These are phyloP conservation scores for Diddensiella caesifluorescens DNA, from an alignment of 805 yeast genomes.

Conservation along the genomic window DNA sequence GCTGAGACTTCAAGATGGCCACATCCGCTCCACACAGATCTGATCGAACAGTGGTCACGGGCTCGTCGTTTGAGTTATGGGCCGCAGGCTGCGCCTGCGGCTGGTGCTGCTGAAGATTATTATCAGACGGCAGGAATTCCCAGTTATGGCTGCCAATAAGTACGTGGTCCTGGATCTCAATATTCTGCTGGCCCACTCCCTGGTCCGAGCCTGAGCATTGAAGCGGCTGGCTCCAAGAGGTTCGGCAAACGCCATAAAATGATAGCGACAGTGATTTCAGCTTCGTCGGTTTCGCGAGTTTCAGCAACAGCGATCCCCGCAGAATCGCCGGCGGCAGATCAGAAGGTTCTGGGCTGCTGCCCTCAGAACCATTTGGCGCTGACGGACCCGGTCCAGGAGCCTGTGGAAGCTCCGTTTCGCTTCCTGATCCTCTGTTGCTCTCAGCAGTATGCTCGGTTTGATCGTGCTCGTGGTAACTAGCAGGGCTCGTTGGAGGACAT, in stretches of 20 bases:
- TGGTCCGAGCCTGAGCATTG: slow-evolving; percentile 23
- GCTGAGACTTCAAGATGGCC: slow-evolving; percentile 20
- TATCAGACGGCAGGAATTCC: slow-evolving; percentile 29
- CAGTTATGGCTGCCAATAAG: slow-evolving; percentile 31
- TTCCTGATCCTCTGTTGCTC: not conserved
- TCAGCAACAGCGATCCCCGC: slow-evolving; percentile 69
- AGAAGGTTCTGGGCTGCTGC: too few relatives aligned
- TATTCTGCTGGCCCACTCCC: slow-evolving; percentile 25
- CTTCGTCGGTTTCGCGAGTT: slow-evolving; percentile 67
- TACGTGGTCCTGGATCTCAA: slow-evolving; percentile 31
- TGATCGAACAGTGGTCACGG: slow-evolving; percentile 26
- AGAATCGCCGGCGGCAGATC: slow-evolving; percentile 44
- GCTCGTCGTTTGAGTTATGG: slow-evolving; percentile 20
- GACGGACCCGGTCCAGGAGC: too few relatives aligned
- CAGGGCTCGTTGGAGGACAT: slow-evolving; percentile 14
- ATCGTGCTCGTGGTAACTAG: slow-evolving; percentile 18
- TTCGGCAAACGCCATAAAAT: slow-evolving; percentile 63
- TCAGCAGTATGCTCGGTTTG: slow-evolving; percentile 2
- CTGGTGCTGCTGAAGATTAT: not conserved
- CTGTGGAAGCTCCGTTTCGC: too few relatives aligned
- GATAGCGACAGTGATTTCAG: slow-evolving; percentile 59
- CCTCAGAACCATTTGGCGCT: slow-evolving; percentile 1
- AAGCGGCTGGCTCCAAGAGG: slow-evolving; percentile 67
- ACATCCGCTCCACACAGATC: slow-evolving; percentile 34
- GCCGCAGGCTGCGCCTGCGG: not conserved